A percentile compares a stretch with the other conserved stretches of the same genome.
Conservation (phyloP, 192 early-diverging fungal species). For the Lobosporangium transversale region DNA sequence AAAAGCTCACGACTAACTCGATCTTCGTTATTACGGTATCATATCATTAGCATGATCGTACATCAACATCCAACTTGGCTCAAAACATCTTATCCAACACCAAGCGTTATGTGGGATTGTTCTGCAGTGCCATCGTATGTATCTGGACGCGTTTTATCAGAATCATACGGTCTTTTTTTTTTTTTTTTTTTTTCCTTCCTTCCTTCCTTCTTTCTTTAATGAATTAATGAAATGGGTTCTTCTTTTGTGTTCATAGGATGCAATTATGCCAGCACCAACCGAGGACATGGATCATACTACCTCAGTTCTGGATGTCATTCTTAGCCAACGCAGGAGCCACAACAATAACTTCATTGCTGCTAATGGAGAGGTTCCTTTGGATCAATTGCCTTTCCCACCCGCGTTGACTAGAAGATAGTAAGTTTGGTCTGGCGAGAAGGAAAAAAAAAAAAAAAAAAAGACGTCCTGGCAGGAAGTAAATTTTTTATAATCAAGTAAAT, state of each 20-base stretch:
- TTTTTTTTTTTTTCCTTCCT: background rate
- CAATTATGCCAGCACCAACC: constrained; percentile 61
- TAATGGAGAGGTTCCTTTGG: constrained; percentile 50
- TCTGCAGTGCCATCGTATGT: constrained; percentile 77
- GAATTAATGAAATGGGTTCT: too few relatives aligned
- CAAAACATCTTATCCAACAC: constrained; percentile 84
- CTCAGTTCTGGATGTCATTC: constrained; percentile 89
- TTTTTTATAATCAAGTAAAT: too few relatives aligned
- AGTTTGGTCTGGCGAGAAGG: too few relatives aligned
- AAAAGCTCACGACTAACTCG: background rate
- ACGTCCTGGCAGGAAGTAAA: background rate
- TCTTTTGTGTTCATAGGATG: constrained; percentile 22
- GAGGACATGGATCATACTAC: constrained; percentile 70
- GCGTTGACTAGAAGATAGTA: constrained; percentile 89
- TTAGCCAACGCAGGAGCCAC: constrained; percentile 83
- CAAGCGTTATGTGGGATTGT: constrained; percentile 84
- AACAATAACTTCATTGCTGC: constrained; percentile 57
- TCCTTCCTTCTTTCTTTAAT: too few relatives aligned
- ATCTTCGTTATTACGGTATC: too few relatives aligned
- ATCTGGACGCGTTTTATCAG: too few relatives aligned
- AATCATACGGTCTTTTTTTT: background rate
- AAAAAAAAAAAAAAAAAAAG: too few relatives aligned
- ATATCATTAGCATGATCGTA: constrained; percentile 50
- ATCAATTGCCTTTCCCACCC: constrained; percentile 72
- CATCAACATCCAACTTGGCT: constrained; percentile 55